phyloP scores from a whole-genome alignment of 164 flowering plant species.

The Tinospora cordifolia region DNA sequence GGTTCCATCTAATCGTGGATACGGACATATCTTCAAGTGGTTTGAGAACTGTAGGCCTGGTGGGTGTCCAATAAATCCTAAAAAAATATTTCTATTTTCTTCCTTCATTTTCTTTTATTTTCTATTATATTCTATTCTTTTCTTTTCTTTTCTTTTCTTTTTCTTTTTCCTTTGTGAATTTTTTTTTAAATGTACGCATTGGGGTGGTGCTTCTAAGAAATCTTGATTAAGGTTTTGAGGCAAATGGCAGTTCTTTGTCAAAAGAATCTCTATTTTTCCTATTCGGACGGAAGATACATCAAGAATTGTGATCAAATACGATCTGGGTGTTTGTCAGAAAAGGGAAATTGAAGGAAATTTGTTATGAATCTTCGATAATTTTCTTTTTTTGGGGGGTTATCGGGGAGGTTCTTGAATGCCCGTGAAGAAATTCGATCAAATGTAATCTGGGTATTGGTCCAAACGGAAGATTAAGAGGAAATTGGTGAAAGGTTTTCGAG shows the following conservation, averaged over 20 bases:
- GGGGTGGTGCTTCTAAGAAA: background rate
- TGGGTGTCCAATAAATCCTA: constrained; percentile 3
- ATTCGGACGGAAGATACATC: background rate
- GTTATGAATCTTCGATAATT: background rate
- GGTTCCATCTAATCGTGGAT: constrained; percentile 1
- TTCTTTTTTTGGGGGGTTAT: background rate
- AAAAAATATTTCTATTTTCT: background rate
- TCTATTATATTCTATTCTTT: background rate
- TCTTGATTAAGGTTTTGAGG: background rate
- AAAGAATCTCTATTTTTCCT: background rate
- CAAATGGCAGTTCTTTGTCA: background rate
- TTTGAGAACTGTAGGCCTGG: background rate
- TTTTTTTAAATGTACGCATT: background rate
- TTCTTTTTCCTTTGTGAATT: too few species aligned
- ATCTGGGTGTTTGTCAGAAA: background rate
- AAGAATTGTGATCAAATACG: constrained; percentile 6
- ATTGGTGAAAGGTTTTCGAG: constrained; percentile 9
- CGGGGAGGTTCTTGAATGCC: background rate
- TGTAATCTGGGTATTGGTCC: constrained; percentile 11
- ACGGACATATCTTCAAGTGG: background rate
- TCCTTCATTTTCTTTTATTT: background rate
- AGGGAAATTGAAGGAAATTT: background rate
- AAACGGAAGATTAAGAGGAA: constrained; percentile 4
- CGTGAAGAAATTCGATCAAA: background rate
- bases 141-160: background rate